Conservation (phyloP, 805 yeast genomes). For the Yamadazyma kitorensis region DNA sequence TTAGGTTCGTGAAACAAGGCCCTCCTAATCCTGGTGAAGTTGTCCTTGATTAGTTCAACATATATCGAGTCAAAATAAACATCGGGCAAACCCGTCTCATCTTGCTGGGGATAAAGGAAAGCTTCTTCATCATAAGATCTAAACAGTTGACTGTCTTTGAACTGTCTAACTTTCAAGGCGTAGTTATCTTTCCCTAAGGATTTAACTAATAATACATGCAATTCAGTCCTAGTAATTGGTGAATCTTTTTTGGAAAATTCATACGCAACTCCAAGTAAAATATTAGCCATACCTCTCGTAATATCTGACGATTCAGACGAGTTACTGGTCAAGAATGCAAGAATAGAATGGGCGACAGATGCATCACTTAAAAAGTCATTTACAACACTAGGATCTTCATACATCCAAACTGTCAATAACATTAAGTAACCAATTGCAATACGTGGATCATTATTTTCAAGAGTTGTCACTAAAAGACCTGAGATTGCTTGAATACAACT, state of each 20-base stretch:
- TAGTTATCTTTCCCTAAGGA: slow-evolving; percentile 83
- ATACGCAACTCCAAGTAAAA: slow-evolving; percentile 72
- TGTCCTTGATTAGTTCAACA: slow-evolving; percentile 65
- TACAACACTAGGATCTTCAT: slow-evolving; percentile 72
- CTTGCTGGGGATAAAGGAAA: slow-evolving; percentile 52
- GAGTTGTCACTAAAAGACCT: slow-evolving; percentile 65
- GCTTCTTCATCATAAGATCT: slow-evolving; percentile 53
- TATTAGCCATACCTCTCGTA: slow-evolving; percentile 69
- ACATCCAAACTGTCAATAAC: slow-evolving; percentile 73
- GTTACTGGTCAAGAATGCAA: slow-evolving; percentile 55
- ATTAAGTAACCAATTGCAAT: slow-evolving; percentile 74
- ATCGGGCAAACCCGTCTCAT: slow-evolving; percentile 84
- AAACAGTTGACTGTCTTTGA: slow-evolving; percentile 58
- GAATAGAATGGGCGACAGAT: slow-evolving; percentile 61
- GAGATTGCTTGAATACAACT: slow-evolving; percentile 72
- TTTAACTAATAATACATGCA: slow-evolving; percentile 60
- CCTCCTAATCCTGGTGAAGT: slow-evolving; percentile 60
- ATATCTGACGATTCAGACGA: slow-evolving; percentile 50
- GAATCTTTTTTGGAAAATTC: slow-evolving; percentile 70
- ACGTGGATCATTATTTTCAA: slow-evolving; percentile 65
- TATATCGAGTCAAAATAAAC: slow-evolving; percentile 69
- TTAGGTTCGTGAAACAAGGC: slow-evolving; percentile 75
- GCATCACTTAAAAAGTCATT: slow-evolving; percentile 70
- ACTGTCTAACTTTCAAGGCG: slow-evolving; percentile 65
- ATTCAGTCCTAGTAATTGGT: slow-evolving; percentile 56